A percentile compares a stretch with the other conserved stretches of the same genome.
These are phyloP conservation scores for Macadamia integrifolia DNA, from an alignment of 164 flowering plant genomes.

Conservation along the genomic window DNA sequence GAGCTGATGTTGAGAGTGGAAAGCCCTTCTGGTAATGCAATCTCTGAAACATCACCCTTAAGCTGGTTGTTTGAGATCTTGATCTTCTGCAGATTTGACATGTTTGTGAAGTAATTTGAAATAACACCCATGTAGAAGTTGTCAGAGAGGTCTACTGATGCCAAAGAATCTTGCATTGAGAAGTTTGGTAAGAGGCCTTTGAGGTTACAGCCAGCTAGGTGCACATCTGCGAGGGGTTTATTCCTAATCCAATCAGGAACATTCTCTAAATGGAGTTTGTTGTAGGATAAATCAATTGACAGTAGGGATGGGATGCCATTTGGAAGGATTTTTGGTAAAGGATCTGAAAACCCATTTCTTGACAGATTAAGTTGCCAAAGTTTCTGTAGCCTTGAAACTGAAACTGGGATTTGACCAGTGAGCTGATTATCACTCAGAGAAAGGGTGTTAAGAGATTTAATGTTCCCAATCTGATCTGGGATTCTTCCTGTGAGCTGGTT, in stretches of 20 bases:
- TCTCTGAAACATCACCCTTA: slow-evolving; percentile 39
- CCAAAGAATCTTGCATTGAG: slow-evolving; percentile 46
- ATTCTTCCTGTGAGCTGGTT: slow-evolving; percentile 65
- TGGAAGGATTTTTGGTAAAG: slow-evolving; percentile 43
- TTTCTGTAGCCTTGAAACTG: slow-evolving; percentile 46
- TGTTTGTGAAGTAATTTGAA: slow-evolving; percentile 44
- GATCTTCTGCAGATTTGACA: slow-evolving; percentile 53
- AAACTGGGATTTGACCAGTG: slow-evolving; percentile 64
- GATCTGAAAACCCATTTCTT: slow-evolving; percentile 55
- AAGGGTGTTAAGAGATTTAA: slow-evolving; percentile 61
- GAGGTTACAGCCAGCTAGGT: slow-evolving; percentile 77
- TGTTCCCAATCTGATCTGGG: slow-evolving; percentile 52
- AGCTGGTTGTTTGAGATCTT: slow-evolving; percentile 71
- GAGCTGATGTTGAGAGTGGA: slow-evolving; percentile 60
- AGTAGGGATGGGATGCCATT: slow-evolving; percentile 60
- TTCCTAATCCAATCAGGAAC: slow-evolving; percentile 75
- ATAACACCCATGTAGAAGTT: slow-evolving; percentile 48
- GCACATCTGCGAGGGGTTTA: slow-evolving; percentile 54
- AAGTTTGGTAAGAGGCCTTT: slow-evolving; percentile 65
- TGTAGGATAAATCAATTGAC: slow-evolving; percentile 82
- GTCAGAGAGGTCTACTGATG: slow-evolving; percentile 70
- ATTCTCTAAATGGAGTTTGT: slow-evolving; percentile 50
- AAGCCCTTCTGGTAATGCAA: slow-evolving; percentile 50
- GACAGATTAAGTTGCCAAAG: slow-evolving; percentile 82
- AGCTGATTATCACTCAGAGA: slow-evolving; percentile 51